Conservation (phyloP, 2,329 filamentous ascomycete genomes). For the Metarhizium sp. region DNA sequence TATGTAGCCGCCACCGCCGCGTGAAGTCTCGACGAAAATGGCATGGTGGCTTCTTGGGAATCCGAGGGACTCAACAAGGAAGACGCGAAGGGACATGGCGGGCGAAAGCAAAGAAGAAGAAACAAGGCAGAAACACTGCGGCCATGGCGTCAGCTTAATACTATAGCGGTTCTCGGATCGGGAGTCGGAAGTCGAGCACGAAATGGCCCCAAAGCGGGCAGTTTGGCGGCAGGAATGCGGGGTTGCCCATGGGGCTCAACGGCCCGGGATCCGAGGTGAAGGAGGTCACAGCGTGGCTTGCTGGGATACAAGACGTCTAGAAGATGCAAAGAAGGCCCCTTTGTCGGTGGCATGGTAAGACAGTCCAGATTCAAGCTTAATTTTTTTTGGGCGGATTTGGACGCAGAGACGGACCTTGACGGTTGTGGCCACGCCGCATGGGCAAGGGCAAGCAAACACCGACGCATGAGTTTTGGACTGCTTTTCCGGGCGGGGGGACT, state of each 20-base stretch:
- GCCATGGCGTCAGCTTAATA: neutral
- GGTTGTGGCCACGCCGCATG: neutral
- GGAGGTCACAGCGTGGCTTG: neutral
- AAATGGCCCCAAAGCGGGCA: neutral
- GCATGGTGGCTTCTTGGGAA: neutral
- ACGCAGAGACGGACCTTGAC: too few relatives aligned
- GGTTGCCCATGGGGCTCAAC: neutral
- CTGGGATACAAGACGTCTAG: neutral
- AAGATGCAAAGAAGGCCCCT: neutral
- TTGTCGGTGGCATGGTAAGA: too few relatives aligned
- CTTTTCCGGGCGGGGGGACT: neutral
- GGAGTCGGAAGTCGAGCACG: neutral
- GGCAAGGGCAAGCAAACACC: neutral
- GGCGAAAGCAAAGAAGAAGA: neutral
- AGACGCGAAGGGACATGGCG: neutral
- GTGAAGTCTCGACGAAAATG: neutral
- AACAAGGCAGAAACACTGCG: neutral
- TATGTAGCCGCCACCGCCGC: neutral
- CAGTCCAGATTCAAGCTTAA: too few relatives aligned
- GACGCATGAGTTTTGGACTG: neutral
- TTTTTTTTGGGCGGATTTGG: too few relatives aligned
- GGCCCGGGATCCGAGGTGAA: neutral
- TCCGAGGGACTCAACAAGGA: neutral
- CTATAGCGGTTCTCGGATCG: slow-evolving; percentile 5
- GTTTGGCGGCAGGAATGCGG: neutral